Evolutionary conservation across 1,139 yeast species (phyloP), one percentile per base, ranked within the genome.

Genomic region (Candida sanyaensis): DNA sequence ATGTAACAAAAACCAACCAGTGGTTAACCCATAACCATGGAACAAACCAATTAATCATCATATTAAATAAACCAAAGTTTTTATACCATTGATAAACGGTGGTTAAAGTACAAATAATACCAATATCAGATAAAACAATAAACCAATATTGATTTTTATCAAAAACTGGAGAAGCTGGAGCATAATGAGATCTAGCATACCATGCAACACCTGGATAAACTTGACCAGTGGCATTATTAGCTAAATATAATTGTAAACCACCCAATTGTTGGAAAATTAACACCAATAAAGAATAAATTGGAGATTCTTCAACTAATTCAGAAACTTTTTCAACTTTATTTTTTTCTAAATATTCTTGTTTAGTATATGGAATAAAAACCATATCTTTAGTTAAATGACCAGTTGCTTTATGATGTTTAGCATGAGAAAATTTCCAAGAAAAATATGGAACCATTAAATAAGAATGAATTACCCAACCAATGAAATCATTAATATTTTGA

Each of bases 1-100:
- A 88, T 43, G 96, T 88, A 63, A 88, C 87, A 69, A 86, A 86
- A 38, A 88, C 96, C 61, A 88, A 78, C 96, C 96, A 88, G 72
- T 88, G 95, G 79, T 88, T 88, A 52, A 87, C 92, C 78, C 86
- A 83, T 49, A 84, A 57, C 79, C 86, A 88, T 47, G 96, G 96
- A 49, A 87, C 63, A 54, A 85, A 75, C 87, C 91, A 88, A 73
- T 86, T 80, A 58, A 88, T 78, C 50, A 79, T 63, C 66, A 86
- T 75, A 64, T 81, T 80, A 71, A 82, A 81, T 47, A 73, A 75
- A 38, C 96, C 95, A 62, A 77, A 83, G 52, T 69, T 67, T 62
- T 77, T 73, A 68, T 80, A 76, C 84, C 91, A 84, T 54, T 78
- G 72, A 73, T 84, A 85, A 56, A 86, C 77, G 36, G 75, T 77